These are phyloP conservation scores for Chlorella sorokiniana DNA, from an alignment of 139 green algal genomes.

Conservation along the genomic window DNA sequence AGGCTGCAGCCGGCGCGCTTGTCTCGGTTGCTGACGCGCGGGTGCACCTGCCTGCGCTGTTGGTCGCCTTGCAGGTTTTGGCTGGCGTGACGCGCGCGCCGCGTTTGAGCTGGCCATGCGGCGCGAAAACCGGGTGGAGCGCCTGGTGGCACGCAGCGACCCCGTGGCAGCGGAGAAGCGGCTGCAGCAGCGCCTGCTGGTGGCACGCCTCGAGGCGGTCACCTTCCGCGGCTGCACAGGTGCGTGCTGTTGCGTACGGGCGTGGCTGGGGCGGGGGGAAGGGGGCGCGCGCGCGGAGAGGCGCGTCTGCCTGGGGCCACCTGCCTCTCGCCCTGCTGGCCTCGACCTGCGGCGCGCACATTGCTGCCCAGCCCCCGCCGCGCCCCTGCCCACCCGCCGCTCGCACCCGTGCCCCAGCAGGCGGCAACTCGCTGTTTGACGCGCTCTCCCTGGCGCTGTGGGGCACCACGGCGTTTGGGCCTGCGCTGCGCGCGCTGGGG, in stretches of 20 bases:
- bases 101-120: slow-evolving; percentile 15
- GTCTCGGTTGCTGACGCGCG: no score
- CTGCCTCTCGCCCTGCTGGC: no score
- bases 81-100: slow-evolving; percentile 9
- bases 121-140: slow-evolving; percentile 24
- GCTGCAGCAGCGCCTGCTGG: slow-evolving; percentile 25
- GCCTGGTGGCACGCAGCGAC: slow-evolving; percentile 12
- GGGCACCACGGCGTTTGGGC: slow-evolving; percentile 15
- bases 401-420: background rate
- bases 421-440: slow-evolving; percentile 38
- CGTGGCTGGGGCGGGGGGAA: background rate
- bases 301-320: background rate
- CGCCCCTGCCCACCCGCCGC: no score
- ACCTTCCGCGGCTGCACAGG: slow-evolving; percentile 4
- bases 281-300: background rate
- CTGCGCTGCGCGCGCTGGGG: slow-evolving; percentile 20
- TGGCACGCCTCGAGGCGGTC: slow-evolving; percentile 21
- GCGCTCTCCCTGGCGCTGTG: slow-evolving; percentile 35
- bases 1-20: no score
- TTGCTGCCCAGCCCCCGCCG: background rate
- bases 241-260: background rate
- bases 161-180: slow-evolving; percentile 9
- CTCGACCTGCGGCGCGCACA: no score
- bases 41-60: no score
- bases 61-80: slow-evolving; percentile 32